Conservation (phyloP, 2,329 filamentous ascomycete species). For the Chrysoporthe deuterocubensis region DNA sequence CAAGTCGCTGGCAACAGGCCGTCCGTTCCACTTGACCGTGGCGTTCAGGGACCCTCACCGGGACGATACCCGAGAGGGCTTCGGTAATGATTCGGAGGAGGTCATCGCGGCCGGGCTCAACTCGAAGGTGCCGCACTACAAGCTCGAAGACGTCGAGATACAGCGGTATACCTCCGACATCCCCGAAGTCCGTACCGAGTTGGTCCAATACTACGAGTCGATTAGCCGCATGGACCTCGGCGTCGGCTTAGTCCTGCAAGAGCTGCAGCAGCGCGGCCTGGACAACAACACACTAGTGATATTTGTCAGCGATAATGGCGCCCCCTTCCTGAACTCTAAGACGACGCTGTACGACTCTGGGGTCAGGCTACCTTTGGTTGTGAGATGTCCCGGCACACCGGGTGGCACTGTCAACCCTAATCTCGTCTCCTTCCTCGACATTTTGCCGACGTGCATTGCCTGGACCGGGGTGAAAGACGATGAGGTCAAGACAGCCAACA, state of each 20-base stretch:
- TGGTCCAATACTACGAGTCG: constrained; percentile 47
- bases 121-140: too few relatives aligned
- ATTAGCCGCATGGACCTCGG: constrained; percentile 49
- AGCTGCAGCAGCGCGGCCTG: constrained; percentile 39
- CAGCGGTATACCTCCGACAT: constrained; percentile 34
- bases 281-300: constrained; percentile 46
- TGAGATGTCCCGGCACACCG: constrained; percentile 41
- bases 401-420: constrained; percentile 43
- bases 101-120: too few relatives aligned
- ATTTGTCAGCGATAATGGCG: constrained; percentile 53
- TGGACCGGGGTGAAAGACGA: constrained; percentile 36
- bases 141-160: too few relatives aligned
- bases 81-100: too few relatives aligned
- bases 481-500: background rate
- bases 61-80: too few relatives aligned
- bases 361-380: constrained; percentile 47
- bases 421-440: constrained; percentile 50
- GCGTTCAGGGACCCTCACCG: too few relatives aligned
- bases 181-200: constrained; percentile 45
- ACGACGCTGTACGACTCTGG: constrained; percentile 55
- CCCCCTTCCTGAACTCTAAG: constrained; percentile 56
- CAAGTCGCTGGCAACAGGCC: too few relatives aligned
- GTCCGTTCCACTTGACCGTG: too few relatives aligned
- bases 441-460: constrained; percentile 50
- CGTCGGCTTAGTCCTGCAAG: constrained; percentile 44